Conservation (phyloP, 352 stramenopile genomes). For the Pythium utonaiense region DNA sequence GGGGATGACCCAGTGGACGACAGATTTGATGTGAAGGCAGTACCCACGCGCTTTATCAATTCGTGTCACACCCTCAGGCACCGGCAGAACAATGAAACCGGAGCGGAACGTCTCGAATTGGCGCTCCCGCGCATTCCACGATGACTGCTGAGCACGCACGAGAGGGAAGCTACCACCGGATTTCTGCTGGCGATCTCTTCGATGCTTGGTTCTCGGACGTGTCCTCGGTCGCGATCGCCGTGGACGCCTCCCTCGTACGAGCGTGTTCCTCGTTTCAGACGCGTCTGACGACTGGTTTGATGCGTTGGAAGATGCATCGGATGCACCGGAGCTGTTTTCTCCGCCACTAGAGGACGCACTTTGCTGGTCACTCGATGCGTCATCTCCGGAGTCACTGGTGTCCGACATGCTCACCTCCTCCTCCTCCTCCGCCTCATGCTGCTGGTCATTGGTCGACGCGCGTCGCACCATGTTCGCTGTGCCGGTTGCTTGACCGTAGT, state of each 20-base stretch:
- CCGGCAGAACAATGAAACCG: constrained; percentile 53
- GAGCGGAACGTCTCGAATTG: constrained; percentile 79
- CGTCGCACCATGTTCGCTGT: not conserved
- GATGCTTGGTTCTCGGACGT: not conserved
- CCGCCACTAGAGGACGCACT: constrained; percentile 3
- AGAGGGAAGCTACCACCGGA: not conserved
- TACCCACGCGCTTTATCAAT: constrained; percentile 61
- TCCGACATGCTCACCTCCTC: constrained; percentile 1
- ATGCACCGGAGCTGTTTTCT: not conserved
- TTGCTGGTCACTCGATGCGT: not conserved
- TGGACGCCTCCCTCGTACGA: not conserved
- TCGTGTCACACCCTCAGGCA: constrained; percentile 46
- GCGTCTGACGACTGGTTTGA: constrained; percentile 5
- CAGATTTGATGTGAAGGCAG: constrained; percentile 61
- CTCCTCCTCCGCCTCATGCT: not conserved
- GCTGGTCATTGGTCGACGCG: not conserved
- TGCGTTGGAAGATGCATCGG: not conserved
- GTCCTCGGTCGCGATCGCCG: not conserved
- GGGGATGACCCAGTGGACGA: constrained; percentile 63
- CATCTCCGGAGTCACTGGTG: not conserved
- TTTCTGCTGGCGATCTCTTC: not conserved
- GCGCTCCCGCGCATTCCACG: constrained; percentile 57
- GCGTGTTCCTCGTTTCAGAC: not conserved
- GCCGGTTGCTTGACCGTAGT: too few relatives aligned
- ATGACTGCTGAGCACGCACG: constrained; percentile 17